Evolutionary conservation across 2,329 filamentous ascomycete genomes (phyloP).

Genomic region (Trichoderma sp.): DNA sequence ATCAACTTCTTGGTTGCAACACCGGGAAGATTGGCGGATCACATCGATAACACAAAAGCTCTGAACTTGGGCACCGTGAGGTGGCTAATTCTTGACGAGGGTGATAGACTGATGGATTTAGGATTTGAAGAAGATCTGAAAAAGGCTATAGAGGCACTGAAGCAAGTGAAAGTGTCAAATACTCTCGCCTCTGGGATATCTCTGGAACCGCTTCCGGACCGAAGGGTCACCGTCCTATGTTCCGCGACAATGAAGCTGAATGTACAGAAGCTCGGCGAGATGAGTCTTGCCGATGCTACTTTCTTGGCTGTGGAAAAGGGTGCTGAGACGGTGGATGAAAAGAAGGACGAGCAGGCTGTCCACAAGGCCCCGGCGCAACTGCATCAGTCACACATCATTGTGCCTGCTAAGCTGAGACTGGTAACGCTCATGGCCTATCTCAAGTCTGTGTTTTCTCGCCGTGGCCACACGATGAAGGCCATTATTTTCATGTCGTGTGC

Average conservation of each 20-base stretch:
- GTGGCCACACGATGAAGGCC: slow-evolving; percentile 92
- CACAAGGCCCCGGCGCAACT: slow-evolving; percentile 83
- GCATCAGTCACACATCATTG: slow-evolving; percentile 87
- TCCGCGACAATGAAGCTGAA: slow-evolving; percentile 99
- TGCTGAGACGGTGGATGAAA: slow-evolving; percentile 51
- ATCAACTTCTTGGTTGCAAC: slow-evolving; percentile 96
- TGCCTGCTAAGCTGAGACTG: slow-evolving; percentile 85
- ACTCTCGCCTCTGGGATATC: slow-evolving; percentile 61
- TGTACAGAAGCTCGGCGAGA: slow-evolving; percentile 89
- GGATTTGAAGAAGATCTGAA: slow-evolving; percentile 95
- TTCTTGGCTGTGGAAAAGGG: slow-evolving; percentile 74
- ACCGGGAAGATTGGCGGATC: slow-evolving; percentile 86
- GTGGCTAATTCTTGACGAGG: slow-evolving; percentile 94
- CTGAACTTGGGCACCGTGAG: slow-evolving; percentile 86
- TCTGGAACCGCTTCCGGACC: slow-evolving; percentile 69
- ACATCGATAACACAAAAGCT: slow-evolving; percentile 88
- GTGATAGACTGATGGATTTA: slow-evolving; percentile 96
- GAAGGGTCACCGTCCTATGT: slow-evolving; percentile 86
- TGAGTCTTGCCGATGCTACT: slow-evolving; percentile 89
- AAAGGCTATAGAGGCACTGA: slow-evolving; percentile 80
- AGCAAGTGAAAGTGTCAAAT: slow-evolving; percentile 63
- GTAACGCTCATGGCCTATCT: slow-evolving; percentile 85
- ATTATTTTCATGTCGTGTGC: slow-evolving; percentile 97
- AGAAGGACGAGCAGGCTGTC: slow-evolving; percentile 60
- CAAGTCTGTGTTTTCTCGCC: slow-evolving; percentile 84